Evolutionary conservation across 1,139 yeast genomes (phyloP), one percentile per base, ranked within the genome.

Genomic region (Zhuliangozyma parablackwelliae): DNA sequence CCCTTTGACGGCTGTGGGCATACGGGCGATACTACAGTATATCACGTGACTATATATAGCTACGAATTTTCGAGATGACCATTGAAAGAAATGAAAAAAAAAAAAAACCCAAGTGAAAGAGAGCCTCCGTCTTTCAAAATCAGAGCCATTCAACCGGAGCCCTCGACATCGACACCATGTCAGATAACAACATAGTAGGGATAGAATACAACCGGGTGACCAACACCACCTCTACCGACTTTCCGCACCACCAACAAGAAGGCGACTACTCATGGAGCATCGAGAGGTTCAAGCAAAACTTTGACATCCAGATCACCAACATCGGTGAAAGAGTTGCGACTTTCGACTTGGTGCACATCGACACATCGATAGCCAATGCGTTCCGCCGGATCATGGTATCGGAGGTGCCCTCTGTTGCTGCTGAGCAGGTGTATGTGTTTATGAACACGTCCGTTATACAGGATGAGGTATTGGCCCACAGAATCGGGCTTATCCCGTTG

Each of bases 351-450:
- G 67, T 86, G 41, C 83, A 88, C 49, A 68, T 90, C 35, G 98
- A 92, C 58, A 86, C 97, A 2, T 86, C 97, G 10, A 71, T 92
- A 40, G 92, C 97, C 35, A 92, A 92, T 68, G 97, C 98, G 0
- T 89, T 92, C 65, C 85, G 98, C 57, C 84, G 98, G 57, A 86
- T 92, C 50, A 90, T 92, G 97, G 81, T 92, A 44, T 79, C 97
- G 1, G 98, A 92, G 59, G 96, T 92, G 26, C 98, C 98, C 13
- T 77, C 94, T 3, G 95, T 92, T 33, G 98, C 98, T 7, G 86
- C 95, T 24, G 98, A 92, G 61, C 78, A 85, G 44, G 88, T 92
- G 25, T 90, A 84, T 58, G 75, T 92, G 46, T 85, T 84, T 67
- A 90, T 88, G 74, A 92, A 92, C 65, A 92, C 98, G 2, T 86